Percentiles rank a stretch among this genome's conserved stretches.
Conservation (phyloP, 495 filamentous ascomycete genomes). For the Aspergillus cavernicola region DNA sequence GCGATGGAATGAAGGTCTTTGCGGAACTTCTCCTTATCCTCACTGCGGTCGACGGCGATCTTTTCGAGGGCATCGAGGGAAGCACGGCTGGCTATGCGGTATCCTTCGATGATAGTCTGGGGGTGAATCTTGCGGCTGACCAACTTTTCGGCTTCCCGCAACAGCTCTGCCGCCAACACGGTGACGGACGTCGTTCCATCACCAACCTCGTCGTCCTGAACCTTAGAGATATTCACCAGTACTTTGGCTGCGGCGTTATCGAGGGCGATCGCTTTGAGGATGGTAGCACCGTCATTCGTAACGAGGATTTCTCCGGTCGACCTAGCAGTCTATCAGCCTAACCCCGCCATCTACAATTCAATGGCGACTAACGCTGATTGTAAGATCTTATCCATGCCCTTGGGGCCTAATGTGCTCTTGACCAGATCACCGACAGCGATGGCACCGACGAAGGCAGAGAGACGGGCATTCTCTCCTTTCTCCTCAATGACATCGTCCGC, state of each 20-base stretch:
- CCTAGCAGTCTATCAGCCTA: conserved; percentile 38
- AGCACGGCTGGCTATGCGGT: conserved; percentile 90
- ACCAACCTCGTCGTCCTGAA: conserved; percentile 97
- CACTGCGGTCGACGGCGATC: conserved; percentile 83
- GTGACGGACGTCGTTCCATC: conserved; percentile 92
- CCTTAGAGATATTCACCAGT: conserved; percentile 98
- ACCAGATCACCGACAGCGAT: conserved; percentile 96
- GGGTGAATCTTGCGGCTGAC: conserved; percentile 98
- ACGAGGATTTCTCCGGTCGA: conserved; percentile 97
- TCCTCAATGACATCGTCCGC: conserved; percentile 95
- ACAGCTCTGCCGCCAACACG: conserved; percentile 88
- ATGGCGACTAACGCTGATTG: conserved; percentile 76
- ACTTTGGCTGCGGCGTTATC: conserved; percentile 96
- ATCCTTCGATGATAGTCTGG: conserved; percentile 98
- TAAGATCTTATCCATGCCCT: conserved; percentile 99
- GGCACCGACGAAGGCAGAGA: conserved; percentile 93
- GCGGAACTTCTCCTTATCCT: conserved; percentile 75
- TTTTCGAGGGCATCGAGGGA: conserved; percentile 80
- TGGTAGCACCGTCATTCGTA: conserved; percentile 97
- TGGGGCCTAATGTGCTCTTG: conserved; percentile 94
- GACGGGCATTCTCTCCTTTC: conserved; percentile 98
- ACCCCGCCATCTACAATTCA: conserved; percentile 15
- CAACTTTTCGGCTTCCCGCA: conserved; percentile 94
- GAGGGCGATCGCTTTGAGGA: conserved; percentile 96
- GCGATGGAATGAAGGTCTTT: conserved; percentile 89